Base-by-base conservation (phyloP, 495 filamentous ascomycete genomes). In the Endocarpon pusillum region DNA sequence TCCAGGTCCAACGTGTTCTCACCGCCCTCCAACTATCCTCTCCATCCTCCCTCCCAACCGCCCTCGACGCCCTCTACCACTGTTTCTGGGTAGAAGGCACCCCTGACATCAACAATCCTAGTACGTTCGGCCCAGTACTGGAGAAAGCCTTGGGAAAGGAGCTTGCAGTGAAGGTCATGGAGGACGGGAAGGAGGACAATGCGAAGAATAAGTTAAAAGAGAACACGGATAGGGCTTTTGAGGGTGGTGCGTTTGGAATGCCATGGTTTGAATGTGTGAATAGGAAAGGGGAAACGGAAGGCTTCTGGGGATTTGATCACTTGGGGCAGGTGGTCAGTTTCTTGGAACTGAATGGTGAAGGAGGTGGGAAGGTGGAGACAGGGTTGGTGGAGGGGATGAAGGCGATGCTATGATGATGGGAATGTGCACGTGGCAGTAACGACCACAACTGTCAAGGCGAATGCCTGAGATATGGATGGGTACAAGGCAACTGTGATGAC, bases 271-370 rank as follows among this genome's bases (percentile, higher is more conserved):
- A 68, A 20, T 73, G 73, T 53, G 69, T 69, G 14, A 71, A 79
- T 45, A 21, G 50, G 3, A 48, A 64, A 23, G 75, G 75, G 3
- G 45, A 67, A 42, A 77, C 48, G 7, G 71, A 83, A 33, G 55
- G 59, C 0, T 81, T 76, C 51, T 82, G 68, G 63, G 77, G 78
- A 1, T 63, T 82, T 32, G 76, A 81, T 53, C 72, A 78, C 47
- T 37, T 81, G 10, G 75, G 66, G 0, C 69, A 73, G 37, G 64
- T 82, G n/a, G 57, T 52, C 20, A 59, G 70, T 36, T 72, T 74
- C 45, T 47, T 83, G 31, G 71, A 62, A 1, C 39, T 81, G 35
- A 61, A 71, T 24, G n/a, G n/a, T n/a, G n/a, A n/a, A n/a, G n/a
- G n/a, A n/a, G n/a, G n/a, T n/a, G n/a, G n/a, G n/a, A n/a, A n/a